Evolutionary conservation across 352 stramenopile genomes (phyloP), one percentile per base, ranked within the genome.

Genomic region (Thalassiosira mediterranea): DNA sequence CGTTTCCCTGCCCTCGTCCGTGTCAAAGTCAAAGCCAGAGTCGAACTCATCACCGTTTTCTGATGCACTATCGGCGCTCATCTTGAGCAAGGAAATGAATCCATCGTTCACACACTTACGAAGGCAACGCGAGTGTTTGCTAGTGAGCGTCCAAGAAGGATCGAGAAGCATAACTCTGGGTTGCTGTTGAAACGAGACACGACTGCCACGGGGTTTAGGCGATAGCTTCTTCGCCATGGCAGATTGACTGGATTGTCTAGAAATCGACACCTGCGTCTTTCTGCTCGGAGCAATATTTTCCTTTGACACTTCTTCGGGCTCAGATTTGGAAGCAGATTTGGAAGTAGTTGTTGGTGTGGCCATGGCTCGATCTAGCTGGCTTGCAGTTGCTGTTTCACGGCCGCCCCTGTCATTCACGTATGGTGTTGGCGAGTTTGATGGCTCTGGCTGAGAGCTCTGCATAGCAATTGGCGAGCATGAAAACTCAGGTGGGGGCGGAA

Each of bases 21-120:
- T 57, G 17, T 81, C 64, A 67, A 81, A 81, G 49, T 81, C 72
- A 66, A 64, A 81, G 40, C 26, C 42, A 1, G 44, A 57, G 21
- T 81, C 63, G 28, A 71, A 58, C 34, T 60, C 28, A 19, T 71
- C 42, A 26, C 53, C 54, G n/a, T n/a, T n/a, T 28, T 60, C 15
- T 10, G 52, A 38, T 25, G 28, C 19, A 40, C 44, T 13, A 34
- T 69, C 32, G 42, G 51, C 15, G n/a, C 8, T 23, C 4, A 46
- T 65, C 34, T 70, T 65, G 38, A 75, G 63, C 17, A 81, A 52
- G 25, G 63, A 42, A 21, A 81, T 62, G 3, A 62, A 47, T 3
- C 59, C 64, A 61, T 76, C 59, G 11, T 51, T 61, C 0, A 70
- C 44, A 23, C 72, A 81, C 46, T 72, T 75, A 17, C 56, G 42